Evolutionary conservation across 805 yeast genomes (phyloP).

Genomic region (Candida arabinofermentans): DNA sequence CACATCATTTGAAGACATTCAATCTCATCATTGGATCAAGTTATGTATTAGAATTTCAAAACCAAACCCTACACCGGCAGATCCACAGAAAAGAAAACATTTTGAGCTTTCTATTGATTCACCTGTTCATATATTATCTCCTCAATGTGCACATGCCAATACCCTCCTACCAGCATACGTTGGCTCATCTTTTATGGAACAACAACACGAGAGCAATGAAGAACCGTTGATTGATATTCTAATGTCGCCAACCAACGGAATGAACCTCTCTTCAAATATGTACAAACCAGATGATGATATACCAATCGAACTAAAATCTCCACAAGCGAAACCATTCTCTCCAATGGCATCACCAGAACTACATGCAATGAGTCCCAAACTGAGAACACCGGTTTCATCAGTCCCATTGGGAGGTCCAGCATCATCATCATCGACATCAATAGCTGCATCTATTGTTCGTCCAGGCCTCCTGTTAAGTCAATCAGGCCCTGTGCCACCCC

Average conservation of each 20-base stretch:
- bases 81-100: constrained; percentile 65
- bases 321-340: constrained; percentile 62
- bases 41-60: constrained; percentile 76
- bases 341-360: constrained; percentile 35
- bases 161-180: constrained; percentile 72
- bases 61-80: constrained; percentile 46
- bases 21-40: constrained; percentile 94
- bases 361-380: constrained; percentile 27
- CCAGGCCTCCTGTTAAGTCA: constrained; percentile 17
- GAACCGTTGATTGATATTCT: constrained; percentile 21
- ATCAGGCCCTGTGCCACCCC: constrained; percentile 15
- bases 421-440: background rate
- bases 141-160: constrained; percentile 75
- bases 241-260: constrained; percentile 23
- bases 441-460: constrained; percentile 31
- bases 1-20: constrained; percentile 73
- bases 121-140: constrained; percentile 80
- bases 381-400: constrained; percentile 13
- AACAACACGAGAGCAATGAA: constrained; percentile 2
- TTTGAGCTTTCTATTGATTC: constrained; percentile 94
- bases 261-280: constrained; percentile 40
- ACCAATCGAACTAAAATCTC: constrained; percentile 47
- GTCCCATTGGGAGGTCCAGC: too few relatives aligned
- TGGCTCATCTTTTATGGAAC: constrained; percentile 16
- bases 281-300: constrained; percentile 49